These are phyloP conservation scores for Nothophytophthora sp. DNA, from an alignment of 352 stramenopile species.

Conservation along the genomic window DNA sequence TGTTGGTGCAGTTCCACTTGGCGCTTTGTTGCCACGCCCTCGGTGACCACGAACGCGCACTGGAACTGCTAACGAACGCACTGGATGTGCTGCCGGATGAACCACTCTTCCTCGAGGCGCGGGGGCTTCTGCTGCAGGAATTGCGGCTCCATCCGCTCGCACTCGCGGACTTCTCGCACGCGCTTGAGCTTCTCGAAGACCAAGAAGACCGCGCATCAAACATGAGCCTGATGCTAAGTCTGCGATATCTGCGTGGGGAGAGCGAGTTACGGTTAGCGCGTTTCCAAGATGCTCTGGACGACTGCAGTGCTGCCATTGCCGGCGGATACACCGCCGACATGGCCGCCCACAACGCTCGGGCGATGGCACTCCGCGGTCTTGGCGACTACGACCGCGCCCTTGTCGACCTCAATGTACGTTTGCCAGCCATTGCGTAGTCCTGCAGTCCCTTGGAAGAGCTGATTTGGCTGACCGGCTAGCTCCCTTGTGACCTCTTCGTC, in stretches of 20 bases:
- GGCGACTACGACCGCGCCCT: constrained; percentile 59
- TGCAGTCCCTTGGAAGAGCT: too few relatives aligned
- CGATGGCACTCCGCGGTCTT: constrained; percentile 57
- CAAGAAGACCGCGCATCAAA: constrained; percentile 14
- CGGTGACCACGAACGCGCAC: constrained; percentile 39
- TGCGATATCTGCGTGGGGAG: constrained; percentile 48
- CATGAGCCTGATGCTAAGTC: constrained; percentile 15
- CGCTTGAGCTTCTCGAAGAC: constrained; percentile 27
- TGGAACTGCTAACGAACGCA: constrained; percentile 52
- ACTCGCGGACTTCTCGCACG: constrained; percentile 51
- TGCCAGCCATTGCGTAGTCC: too few relatives aligned
- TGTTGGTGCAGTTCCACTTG: constrained; percentile 67
- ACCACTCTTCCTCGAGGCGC: constrained; percentile 56
- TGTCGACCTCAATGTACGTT: constrained; percentile 53
- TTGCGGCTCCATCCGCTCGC: constrained; percentile 45
- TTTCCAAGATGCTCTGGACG: constrained; percentile 44
- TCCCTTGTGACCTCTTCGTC: too few relatives aligned
- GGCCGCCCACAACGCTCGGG: constrained; percentile 50
- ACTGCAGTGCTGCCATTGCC: constrained; percentile 36
- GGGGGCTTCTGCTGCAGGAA: constrained; percentile 65
- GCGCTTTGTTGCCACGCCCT: constrained; percentile 60
- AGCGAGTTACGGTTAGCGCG: constrained; percentile 44
- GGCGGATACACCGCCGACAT: constrained; percentile 35
- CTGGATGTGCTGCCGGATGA: constrained; percentile 58
- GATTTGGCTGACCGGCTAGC: too few relatives aligned